Conservation (phyloP, 805 yeast genomes). For the Lipomyces spencermartinsiae region DNA sequence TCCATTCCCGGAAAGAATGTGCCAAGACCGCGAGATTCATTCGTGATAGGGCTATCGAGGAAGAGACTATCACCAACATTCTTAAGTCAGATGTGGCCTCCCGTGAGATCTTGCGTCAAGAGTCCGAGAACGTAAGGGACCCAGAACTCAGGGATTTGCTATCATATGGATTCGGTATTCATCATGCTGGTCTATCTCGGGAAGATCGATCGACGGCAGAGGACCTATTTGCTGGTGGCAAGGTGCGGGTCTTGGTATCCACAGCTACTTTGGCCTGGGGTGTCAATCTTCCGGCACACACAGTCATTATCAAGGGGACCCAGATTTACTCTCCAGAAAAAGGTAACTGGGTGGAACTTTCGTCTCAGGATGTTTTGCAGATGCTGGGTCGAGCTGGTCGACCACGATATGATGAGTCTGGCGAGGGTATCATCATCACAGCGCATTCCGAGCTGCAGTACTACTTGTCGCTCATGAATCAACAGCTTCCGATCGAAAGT, state of each 20-base stretch:
- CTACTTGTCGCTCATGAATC: constrained; percentile 54
- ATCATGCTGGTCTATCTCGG: constrained; percentile 63
- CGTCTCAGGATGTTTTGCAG: constrained; percentile 58
- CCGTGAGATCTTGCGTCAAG: constrained; percentile 32
- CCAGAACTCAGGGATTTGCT: constrained; percentile 33
- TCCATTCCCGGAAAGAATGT: constrained; percentile 57
- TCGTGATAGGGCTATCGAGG: constrained; percentile 48
- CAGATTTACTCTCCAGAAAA: constrained; percentile 80
- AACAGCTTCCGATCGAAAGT: constrained; percentile 57
- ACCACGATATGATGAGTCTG: constrained; percentile 60
- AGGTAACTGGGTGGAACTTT: constrained; percentile 64
- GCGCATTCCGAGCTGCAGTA: constrained; percentile 46
- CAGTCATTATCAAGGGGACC: constrained; percentile 67
- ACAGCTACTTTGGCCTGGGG: constrained; percentile 70
- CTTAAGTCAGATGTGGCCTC: constrained; percentile 58
- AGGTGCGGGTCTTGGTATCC: constrained; percentile 56
- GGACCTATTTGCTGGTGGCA: constrained; percentile 52
- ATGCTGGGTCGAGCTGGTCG: constrained; percentile 55
- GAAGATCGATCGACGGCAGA: constrained; percentile 58
- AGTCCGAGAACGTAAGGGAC: constrained; percentile 29
- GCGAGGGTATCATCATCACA: constrained; percentile 60
- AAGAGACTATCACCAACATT: constrained; percentile 55
- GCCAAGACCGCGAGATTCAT: constrained; percentile 53
- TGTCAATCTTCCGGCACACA: constrained; percentile 65
- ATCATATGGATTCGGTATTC: constrained; percentile 56